Evolutionary conservation across 2,329 filamentous ascomycete genomes (phyloP), one percentile per base, ranked within the genome.

Genomic region (Helminthosporium solani): DNA sequence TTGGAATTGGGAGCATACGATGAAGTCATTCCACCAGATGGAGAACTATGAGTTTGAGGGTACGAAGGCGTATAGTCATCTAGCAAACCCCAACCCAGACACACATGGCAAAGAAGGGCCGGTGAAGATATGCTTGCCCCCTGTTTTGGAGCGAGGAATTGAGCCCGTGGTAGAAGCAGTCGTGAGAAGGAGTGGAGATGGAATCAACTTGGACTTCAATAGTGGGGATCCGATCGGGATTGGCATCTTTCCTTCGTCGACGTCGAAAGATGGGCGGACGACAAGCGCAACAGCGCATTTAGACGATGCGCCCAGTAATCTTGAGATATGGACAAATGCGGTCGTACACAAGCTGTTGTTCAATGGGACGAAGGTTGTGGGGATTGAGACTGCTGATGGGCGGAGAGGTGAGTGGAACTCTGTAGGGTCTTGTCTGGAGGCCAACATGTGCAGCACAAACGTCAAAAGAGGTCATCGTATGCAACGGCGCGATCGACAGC

Each of bases 61-160:
- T 2, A 46, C 58, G 7, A 54, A 49, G 0, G 47, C 40, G 30
- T 67, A 76, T 44, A 47, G 55, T 40, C 75, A 78, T 49, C 81
- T 81, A 48, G 74, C 76, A 2, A 63, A 72, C 2, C 75, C 79
- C 0, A 68, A 71, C 6, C 28, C 52, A 0, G 53, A 57, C 2
- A 67, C 76, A 42, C 81, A 85, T 59, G 81, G 81, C 0, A 67
- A 46, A 2, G 55, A 48, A 2, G 64, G 63, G 0, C 41, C 36
- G 12, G 46, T 69, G 18, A 60, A 60, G 33, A 52, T 68, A 0
- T 54, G 56, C 9, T 31, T 69, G 49, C 81, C 81, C 1, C 76
- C 80, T 42, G 75, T 78, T 46, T 63, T 82, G 3, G 79, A 80
- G n/a, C 78, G 78, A 3, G 83, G 83, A 16, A 78, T 79, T 3